phyloP scores from a whole-genome alignment of 176 grass and related monocot species.

The Oryza longistaminata region DNA sequence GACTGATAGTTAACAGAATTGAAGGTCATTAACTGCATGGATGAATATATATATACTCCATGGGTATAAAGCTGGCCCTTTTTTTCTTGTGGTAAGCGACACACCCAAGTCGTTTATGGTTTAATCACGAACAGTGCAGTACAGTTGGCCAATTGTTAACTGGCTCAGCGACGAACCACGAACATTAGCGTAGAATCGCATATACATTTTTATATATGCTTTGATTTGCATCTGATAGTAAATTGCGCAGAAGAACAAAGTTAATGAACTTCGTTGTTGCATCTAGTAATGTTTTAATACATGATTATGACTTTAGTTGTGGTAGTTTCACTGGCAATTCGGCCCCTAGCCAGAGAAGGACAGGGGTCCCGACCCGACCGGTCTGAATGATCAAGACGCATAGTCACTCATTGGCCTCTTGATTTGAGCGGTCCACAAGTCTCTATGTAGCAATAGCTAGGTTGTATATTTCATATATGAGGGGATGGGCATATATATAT shows the following conservation, averaged over 20 bases:
- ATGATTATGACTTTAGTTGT: neutral
- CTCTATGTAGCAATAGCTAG: neutral
- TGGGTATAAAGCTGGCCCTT: neutral
- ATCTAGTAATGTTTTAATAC: neutral
- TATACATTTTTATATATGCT: neutral
- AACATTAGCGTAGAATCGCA: neutral
- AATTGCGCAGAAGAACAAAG: neutral
- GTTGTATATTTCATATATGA: neutral
- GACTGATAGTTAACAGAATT: neutral
- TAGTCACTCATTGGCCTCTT: neutral
- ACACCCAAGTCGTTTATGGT: neutral
- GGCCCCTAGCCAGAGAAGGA: neutral
- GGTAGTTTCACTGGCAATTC: neutral
- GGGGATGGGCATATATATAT: too few relatives aligned
- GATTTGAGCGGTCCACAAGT: neutral
- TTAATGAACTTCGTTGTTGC: neutral
- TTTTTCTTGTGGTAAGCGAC: neutral
- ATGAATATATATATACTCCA: neutral
- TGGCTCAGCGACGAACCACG: conserved; percentile 3
- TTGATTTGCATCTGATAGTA: neutral
- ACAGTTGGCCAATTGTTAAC: neutral
- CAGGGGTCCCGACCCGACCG: neutral
- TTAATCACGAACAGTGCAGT: neutral
- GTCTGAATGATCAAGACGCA: neutral
- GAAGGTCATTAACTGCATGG: neutral